phyloP scores from a whole-genome alignment of 768 basidiomycete genomes.

The Serendipita vermifera region DNA sequence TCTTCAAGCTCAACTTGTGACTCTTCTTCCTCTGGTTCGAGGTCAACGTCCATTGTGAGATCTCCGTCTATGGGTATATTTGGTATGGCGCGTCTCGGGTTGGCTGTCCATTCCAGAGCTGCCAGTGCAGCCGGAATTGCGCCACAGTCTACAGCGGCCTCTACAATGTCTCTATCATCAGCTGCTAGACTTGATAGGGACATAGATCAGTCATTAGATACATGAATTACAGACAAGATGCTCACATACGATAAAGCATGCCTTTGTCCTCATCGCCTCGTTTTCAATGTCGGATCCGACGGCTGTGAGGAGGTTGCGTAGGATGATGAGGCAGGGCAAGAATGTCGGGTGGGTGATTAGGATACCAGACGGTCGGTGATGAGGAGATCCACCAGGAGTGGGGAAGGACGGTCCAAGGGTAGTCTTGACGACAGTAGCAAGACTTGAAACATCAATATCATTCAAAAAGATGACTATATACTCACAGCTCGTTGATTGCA shows the following conservation, averaged over 20 bases:
- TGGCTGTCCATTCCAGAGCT: neutral
- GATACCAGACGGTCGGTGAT: conserved; percentile 48
- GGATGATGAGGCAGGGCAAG: conserved; percentile 45
- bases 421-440: neutral
- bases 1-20: conserved; percentile 12
- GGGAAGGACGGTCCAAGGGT: neutral
- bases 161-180: conserved; percentile 55
- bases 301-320: conserved; percentile 55
- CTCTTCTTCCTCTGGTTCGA: too few species aligned
- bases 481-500: conserved; percentile 32
- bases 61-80: conserved; percentile 6
- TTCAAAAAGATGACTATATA: too few species aligned
- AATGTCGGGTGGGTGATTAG: conserved; percentile 46
- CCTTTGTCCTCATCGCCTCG: conserved; percentile 39
- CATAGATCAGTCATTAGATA: neutral
- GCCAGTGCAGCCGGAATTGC: conserved; percentile 31
- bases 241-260: conserved; percentile 67
- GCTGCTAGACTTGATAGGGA: conserved; percentile 53
- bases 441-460: neutral
- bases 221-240: conserved; percentile 12
- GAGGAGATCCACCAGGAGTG: too few species aligned
- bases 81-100: neutral
- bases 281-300: conserved; percentile 34
- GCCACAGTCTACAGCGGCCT: conserved; percentile 57
- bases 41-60: conserved; percentile 18